Evolutionary conservation across 768 basidiomycete species (phyloP).

Genomic region (Hypholoma sublateritium): DNA sequence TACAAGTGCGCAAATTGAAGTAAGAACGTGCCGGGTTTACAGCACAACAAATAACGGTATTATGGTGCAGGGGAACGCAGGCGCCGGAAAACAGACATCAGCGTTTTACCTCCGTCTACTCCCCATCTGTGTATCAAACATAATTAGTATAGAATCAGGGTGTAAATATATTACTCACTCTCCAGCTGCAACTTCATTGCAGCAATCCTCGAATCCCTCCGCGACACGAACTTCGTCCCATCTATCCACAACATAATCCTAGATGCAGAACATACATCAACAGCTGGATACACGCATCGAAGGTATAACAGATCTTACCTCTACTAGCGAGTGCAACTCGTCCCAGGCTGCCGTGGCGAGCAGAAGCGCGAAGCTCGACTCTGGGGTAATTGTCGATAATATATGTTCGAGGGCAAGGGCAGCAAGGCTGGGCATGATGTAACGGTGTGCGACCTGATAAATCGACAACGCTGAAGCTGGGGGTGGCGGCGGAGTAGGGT

Average conservation of each 20-base stretch:
- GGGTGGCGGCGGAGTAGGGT: conserved; percentile 60
- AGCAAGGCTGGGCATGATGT: conserved; percentile 65
- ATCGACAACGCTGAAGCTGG: conserved; percentile 74
- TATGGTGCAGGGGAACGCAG: conserved; percentile 52
- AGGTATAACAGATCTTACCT: conserved; percentile 39
- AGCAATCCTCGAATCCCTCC: conserved; percentile 67
- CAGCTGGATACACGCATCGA: background rate
- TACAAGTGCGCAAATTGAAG: background rate
- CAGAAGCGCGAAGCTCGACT: conserved; percentile 65
- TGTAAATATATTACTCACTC: conserved; percentile 48
- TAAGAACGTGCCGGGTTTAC: background rate
- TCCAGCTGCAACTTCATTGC: conserved; percentile 70
- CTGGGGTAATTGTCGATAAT: conserved; percentile 64
- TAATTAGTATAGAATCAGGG: background rate
- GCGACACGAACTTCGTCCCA: conserved; percentile 70
- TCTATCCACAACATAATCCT: conserved; percentile 77
- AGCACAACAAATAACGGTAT: background rate
- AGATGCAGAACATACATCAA: conserved; percentile 6
- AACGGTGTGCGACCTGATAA: conserved; percentile 78
- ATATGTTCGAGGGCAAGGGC: conserved; percentile 71
- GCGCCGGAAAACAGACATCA: conserved; percentile 66
- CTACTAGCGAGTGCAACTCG: conserved; percentile 57
- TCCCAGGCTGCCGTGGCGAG: conserved; percentile 71
- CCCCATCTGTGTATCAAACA: conserved; percentile 54
- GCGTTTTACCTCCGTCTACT: conserved; percentile 64